These are phyloP conservation scores for Pyrenochaeta sp. DNA, from an alignment of 2,329 filamentous ascomycete genomes.

Conservation along the genomic window DNA sequence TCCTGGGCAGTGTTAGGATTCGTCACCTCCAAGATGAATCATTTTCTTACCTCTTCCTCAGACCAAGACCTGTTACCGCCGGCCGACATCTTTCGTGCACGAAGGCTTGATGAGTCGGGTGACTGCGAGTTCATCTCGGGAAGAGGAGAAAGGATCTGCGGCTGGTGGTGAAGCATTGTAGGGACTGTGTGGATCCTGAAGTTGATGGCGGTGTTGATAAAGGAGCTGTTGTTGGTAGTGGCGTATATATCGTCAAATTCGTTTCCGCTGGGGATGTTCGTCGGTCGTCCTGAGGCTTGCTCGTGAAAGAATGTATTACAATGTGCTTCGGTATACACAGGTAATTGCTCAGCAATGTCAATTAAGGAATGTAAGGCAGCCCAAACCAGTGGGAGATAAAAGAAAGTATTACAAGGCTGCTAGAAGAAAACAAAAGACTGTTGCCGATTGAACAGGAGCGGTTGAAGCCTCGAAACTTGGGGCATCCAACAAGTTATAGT, in stretches of 20 bases:
- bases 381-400: conserved; percentile 63
- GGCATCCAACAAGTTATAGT: conserved; percentile 48
- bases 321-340: conserved; percentile 39
- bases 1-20: conserved; percentile 65
- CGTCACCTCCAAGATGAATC: background rate
- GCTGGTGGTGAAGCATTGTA: conserved; percentile 50
- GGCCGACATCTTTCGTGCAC: conserved; percentile 73
- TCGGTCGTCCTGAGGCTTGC: conserved; percentile 59
- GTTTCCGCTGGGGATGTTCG: conserved; percentile 42
- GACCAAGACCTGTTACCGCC: conserved; percentile 84
- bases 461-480: conserved; percentile 49
- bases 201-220: conserved; percentile 47
- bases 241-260: conserved; percentile 27
- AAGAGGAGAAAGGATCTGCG: conserved; percentile 50
- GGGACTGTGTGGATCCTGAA: conserved; percentile 8
- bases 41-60: conserved; percentile 75
- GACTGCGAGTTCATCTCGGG: conserved; percentile 46
- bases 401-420: conserved; percentile 57
- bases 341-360: conserved; percentile 54
- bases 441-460: conserved; percentile 50
- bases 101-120: conserved; percentile 59
- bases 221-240: conserved; percentile 12
- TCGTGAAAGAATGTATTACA: conserved; percentile 51
- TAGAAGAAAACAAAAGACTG: conserved; percentile 49
- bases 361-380: conserved; percentile 63